phyloP scores from a whole-genome alignment of 768 basidiomycete species.

The Suillus variegatus region DNA sequence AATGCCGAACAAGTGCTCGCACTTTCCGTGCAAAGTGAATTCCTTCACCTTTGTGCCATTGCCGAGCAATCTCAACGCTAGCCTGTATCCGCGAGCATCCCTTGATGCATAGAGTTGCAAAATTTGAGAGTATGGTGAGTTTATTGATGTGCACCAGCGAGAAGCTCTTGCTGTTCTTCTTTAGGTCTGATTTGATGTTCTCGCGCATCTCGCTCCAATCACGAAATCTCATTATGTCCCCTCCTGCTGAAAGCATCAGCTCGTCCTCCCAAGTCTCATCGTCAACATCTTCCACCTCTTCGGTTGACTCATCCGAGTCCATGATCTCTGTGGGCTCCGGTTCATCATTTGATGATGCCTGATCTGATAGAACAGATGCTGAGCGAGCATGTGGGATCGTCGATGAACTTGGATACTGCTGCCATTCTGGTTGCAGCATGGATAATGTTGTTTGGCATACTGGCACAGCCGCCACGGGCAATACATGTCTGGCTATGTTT shows the following conservation, averaged over 20 bases:
- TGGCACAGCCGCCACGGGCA: background rate
- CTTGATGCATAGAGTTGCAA: constrained; percentile 26
- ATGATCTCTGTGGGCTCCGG: background rate
- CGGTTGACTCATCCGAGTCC: background rate
- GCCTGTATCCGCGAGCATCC: constrained; percentile 23
- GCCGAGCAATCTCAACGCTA: constrained; percentile 36
- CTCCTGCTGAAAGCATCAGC: constrained; percentile 18
- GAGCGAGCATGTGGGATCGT: background rate
- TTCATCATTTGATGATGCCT: background rate
- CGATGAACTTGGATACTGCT: background rate
- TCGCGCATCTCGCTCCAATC: constrained; percentile 26
- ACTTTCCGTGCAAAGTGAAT: constrained; percentile 30
- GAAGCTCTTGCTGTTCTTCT: constrained; percentile 22
- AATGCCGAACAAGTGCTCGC: constrained; percentile 34
- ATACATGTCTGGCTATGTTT: background rate
- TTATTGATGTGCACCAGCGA: background rate
- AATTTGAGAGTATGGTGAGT: constrained; percentile 19
- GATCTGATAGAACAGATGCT: constrained; percentile 4
- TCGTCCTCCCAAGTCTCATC: constrained; percentile 22
- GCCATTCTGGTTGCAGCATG: background rate
- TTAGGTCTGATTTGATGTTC: constrained; percentile 34
- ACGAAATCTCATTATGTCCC: constrained; percentile 9
- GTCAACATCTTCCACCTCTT: background rate
- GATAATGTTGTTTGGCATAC: background rate
- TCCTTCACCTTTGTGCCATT: constrained; percentile 38